Evolutionary conservation across 768 basidiomycete species (phyloP), one percentile per base, ranked within the genome.

Genomic region (Tulasnella sp.): DNA sequence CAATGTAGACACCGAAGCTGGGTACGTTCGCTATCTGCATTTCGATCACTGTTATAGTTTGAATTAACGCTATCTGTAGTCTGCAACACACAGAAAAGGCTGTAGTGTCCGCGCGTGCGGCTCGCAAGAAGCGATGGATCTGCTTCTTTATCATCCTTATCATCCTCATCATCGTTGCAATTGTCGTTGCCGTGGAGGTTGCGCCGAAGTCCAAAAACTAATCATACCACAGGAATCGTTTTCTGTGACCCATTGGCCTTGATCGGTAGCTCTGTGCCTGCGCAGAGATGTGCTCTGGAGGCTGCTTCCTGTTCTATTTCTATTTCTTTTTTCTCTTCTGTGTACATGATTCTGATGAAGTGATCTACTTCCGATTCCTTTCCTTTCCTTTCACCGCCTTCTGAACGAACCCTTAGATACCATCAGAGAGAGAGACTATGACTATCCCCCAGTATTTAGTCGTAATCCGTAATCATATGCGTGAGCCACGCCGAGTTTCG

Each of bases 101-200:
- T 5, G 87, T 97, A 54, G 76, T 73, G 38, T 90, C 86, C 38
- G 95, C 95, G 21, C 80, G 87, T 29, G 80, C 85, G 30, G 95
- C 95, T 21, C 84, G 95, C 62, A 90, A 85, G 73, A 97, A 95
- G 80, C 84, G 93, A 67, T 96, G 93, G 92, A 94, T 95, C 70
- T 97, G 94, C 74, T 95, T 95, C 78, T 69, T 82, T 73, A 81
- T 91, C 62, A 68, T 72, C 58, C 67, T 93, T 26, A 61, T 82
- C 58, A 68, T 89, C 60, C 67, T 92, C 56, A 75, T 85, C 61
- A 79, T 84, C 64, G 79, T 88, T 50, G 75, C 82, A 47, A 84
- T 79, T 47, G 76, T 86, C 53, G 74, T 88, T 29, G 74, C 80
- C 26, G 83, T 78, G 4, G 75, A 83, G 30, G 77, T 85, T 26